These are phyloP conservation scores for Leptographium galeiforme DNA, from an alignment of 2,329 filamentous ascomycete genomes.

Conservation along the genomic window DNA sequence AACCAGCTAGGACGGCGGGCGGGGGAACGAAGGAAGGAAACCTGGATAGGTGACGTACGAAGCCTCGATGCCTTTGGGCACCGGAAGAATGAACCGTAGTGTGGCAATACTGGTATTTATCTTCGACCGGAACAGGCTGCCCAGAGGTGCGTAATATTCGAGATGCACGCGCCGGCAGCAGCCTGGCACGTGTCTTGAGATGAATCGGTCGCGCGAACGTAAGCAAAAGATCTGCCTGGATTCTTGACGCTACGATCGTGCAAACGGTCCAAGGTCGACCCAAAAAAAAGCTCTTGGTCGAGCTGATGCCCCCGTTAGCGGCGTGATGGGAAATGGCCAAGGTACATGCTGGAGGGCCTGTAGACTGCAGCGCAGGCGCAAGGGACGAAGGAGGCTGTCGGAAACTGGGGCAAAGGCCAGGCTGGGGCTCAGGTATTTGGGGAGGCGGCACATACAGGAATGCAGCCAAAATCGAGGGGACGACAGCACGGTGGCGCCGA, in stretches of 20 bases:
- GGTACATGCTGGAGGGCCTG: no score
- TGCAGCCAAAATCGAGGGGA: no score
- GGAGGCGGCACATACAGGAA: no score
- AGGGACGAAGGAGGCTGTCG: no score
- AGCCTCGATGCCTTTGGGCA: conserved; percentile 5
- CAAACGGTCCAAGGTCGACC: neutral
- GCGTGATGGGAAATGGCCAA: no score
- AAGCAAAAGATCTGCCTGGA: conserved; percentile 6
- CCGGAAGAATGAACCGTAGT: neutral
- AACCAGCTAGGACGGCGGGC: neutral
- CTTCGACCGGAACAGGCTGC: neutral
- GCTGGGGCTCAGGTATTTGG: no score
- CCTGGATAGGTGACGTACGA: conserved; percentile 5
- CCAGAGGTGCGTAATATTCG: neutral
- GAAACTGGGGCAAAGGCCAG: no score
- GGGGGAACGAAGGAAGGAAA: neutral
- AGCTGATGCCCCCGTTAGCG: neutral
- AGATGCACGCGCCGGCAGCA: neutral
- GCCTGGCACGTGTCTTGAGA: neutral
- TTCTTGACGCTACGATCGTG: neutral
- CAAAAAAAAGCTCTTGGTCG: neutral
- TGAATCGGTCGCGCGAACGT: conserved; percentile 1
- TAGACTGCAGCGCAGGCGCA: no score
- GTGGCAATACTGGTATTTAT: neutral
- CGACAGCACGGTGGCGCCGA: no score